These are phyloP conservation scores for Oligophagozyma castellii DNA, from an alignment of 1,139 yeast genomes.

Conservation along the genomic window DNA sequence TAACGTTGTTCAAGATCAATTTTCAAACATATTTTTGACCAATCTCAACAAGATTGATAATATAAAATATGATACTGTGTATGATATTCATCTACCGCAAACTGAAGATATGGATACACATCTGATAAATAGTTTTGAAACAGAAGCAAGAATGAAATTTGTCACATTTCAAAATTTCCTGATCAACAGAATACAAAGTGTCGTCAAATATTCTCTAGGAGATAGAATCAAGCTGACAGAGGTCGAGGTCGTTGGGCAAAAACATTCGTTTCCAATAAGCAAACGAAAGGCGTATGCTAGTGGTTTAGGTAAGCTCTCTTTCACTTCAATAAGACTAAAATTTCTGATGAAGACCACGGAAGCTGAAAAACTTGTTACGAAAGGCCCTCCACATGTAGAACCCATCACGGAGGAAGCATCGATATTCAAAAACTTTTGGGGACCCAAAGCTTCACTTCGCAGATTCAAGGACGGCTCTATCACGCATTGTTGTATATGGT, in stretches of 20 bases:
- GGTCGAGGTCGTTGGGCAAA: conserved; percentile 18
- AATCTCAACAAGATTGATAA: conserved; percentile 39
- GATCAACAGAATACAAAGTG: conserved; percentile 43
- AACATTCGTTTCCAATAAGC: conserved; percentile 29
- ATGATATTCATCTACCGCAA: conserved; percentile 35
- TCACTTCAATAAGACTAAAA: conserved; percentile 38
- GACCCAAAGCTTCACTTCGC: conserved; percentile 68
- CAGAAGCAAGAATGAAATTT: conserved; percentile 61
- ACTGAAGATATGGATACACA: conserved; percentile 11
- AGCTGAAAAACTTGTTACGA: conserved; percentile 68
- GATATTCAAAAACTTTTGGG: conserved; percentile 81
- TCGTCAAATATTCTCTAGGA: conserved; percentile 53
- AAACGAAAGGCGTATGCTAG: conserved; percentile 35
- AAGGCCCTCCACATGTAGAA: conserved; percentile 54
- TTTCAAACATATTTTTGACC: conserved; percentile 67
- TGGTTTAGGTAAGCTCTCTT: conserved; percentile 13
- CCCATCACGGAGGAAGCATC: conserved; percentile 43
- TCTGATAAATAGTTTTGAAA: conserved; percentile 34
- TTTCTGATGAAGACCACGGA: conserved; percentile 58
- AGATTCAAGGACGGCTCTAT: conserved; percentile 85
- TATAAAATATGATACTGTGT: conserved; percentile 52
- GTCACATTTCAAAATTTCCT: conserved; percentile 57
- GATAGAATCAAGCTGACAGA: conserved; percentile 40
- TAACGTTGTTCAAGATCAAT: conserved; percentile 75
- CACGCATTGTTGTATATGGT: conserved; percentile 84